Base-by-base conservation (phyloP, 1,139 yeast genomes). In the Hansenula anomala region DNA sequence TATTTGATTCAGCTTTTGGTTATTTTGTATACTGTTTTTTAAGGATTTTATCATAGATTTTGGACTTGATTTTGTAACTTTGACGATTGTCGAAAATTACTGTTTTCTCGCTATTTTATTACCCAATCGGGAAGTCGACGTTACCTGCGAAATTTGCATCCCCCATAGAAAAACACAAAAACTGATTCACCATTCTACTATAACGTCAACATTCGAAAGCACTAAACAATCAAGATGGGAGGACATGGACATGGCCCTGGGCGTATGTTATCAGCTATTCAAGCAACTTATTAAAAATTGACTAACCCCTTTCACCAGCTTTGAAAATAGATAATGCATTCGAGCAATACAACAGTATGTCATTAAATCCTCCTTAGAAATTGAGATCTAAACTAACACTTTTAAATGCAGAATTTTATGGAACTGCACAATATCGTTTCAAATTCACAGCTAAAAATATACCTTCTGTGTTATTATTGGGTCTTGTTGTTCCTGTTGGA, bases 371-470 rank as follows among this genome's bases (percentile, higher is more conserved):
- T 26, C 33, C 33, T 20, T 29, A 29, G 5, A 29, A 29, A 11
- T 3, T n/a, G 13, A 19, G 6, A 20, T 10, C 32, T 19, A 29
- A 29, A n/a, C n/a, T n/a, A n/a, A n/a, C n/a, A n/a, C n/a, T n/a
- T n/a, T n/a, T n/a, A n/a, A n/a, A n/a, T n/a, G n/a, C 8, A 31
- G 33, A 31, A 31, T 31, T 27, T 27, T 11, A n/a, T 6, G 49
- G 48, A 33, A 49, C 52, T 4, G 36, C 37, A 9, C 47, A 48
- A 11, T 41, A 39, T 14, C 43, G 54, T 39, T 51, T 48, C 36
- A 41, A 40, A 23, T 47, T 47, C 6, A 49, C 52, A 3, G 44
- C 50, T n/a, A 49, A 42, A 42, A 48, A 46, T 23, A 30, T 49
- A 17, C 36, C 38, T 12, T 48, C 52, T 6, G 36, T 48, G 5